Conservation (phyloP, 768 basidiomycete species). For the Boletus sp. region DNA sequence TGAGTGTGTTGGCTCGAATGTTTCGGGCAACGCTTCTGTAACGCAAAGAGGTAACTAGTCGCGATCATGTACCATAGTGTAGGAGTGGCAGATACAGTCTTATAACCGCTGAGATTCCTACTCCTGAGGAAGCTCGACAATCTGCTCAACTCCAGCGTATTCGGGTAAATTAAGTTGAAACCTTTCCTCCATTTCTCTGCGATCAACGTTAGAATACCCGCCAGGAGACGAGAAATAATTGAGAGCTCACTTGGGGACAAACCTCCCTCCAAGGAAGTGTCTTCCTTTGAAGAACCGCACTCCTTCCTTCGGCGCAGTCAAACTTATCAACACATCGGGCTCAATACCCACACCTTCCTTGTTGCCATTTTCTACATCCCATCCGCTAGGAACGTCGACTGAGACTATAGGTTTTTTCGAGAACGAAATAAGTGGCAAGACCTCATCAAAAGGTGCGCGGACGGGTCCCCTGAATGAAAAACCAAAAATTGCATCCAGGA, state of each 20-base stretch:
- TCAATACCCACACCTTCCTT: constrained; percentile 52
- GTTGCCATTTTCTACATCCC: constrained; percentile 87
- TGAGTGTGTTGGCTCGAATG: not conserved
- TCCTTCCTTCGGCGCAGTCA: constrained; percentile 94
- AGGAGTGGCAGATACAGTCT: not conserved
- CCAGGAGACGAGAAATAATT: not conserved
- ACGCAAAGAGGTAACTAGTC: not conserved
- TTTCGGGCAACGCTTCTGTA: not conserved
- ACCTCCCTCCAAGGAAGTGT: constrained; percentile 94
- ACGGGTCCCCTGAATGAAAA: constrained; percentile 95
- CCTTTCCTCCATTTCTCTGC: constrained; percentile 69
- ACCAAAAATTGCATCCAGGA: constrained; percentile 96
- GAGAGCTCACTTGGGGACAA: constrained; percentile 75
- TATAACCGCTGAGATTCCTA: constrained; percentile 5
- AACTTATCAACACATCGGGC: constrained; percentile 80
- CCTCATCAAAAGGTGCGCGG: constrained; percentile 81
- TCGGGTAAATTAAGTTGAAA: constrained; percentile 76
- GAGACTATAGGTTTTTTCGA: constrained; percentile 82
- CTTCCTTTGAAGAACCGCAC: constrained; percentile 71
- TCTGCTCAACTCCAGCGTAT: constrained; percentile 79
- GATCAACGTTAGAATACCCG: not conserved
- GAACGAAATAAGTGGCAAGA: constrained; percentile 61
- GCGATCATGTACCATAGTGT: not conserved
- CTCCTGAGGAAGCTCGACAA: constrained; percentile 64
- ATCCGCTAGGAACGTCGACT: constrained; percentile 95